A percentile compares a stretch with the other conserved stretches of the same genome.
Evolutionary conservation across 2,329 filamentous ascomycete genomes (phyloP).

Genomic region (Paecilomyces formosus): DNA sequence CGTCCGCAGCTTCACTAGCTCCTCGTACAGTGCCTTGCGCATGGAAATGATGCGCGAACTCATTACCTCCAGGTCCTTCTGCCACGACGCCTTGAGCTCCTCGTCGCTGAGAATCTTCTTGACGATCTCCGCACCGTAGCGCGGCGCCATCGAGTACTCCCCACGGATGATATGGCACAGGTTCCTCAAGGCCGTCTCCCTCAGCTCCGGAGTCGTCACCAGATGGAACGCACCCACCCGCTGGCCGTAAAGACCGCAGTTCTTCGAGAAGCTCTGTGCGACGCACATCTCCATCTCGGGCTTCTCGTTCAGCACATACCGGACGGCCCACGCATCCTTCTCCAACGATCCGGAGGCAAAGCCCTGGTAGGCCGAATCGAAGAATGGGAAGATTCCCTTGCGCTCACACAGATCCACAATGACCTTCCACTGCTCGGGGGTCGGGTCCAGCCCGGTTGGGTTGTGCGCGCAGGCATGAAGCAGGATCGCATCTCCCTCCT

Average conservation of each 20-base stretch:
- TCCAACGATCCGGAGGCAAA: slow-evolving; percentile 86
- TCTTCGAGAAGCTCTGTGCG: slow-evolving; percentile 55
- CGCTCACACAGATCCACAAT: slow-evolving; percentile 68
- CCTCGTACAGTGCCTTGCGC: slow-evolving; percentile 68
- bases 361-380: slow-evolving; percentile 95
- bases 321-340: slow-evolving; percentile 79
- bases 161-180: slow-evolving; percentile 32
- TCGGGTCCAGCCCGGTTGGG: slow-evolving; percentile 92
- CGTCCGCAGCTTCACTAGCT: slow-evolving; percentile 75
- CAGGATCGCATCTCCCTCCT: slow-evolving; percentile 74
- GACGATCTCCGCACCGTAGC: slow-evolving; percentile 81
- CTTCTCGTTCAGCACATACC: slow-evolving; percentile 76
- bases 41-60: slow-evolving; percentile 88
- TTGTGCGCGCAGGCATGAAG: slow-evolving; percentile 96
- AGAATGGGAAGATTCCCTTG: slow-evolving; percentile 92
- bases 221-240: slow-evolving; percentile 87
- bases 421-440: slow-evolving; percentile 84
- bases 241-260: slow-evolving; percentile 83
- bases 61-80: slow-evolving; percentile 84
- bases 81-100: slow-evolving; percentile 76
- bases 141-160: slow-evolving; percentile 51
- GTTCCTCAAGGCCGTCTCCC: slow-evolving; percentile 28
- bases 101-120: slow-evolving; percentile 72
- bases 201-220: slow-evolving; percentile 22
- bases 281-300: slow-evolving; percentile 61